Percentiles rank a stretch among this genome's conserved stretches.
Conservation (phyloP, 2,329 filamentous ascomycete species). For the Aspergillus ruber region DNA sequence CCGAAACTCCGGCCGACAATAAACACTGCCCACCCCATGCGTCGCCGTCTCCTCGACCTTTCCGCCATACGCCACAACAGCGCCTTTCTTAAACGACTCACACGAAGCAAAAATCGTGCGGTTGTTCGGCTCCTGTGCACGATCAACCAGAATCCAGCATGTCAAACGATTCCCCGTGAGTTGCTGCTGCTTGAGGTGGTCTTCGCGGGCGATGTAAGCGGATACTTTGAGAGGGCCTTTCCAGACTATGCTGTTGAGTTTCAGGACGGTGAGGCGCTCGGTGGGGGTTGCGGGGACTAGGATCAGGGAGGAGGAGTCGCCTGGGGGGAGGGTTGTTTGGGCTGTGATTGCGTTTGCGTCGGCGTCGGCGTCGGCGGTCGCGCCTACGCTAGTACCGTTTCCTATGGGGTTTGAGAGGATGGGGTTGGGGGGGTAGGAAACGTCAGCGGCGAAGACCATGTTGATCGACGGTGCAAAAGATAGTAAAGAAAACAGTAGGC, state of each 20-base stretch:
- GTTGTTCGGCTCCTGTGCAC: slow-evolving; percentile 29
- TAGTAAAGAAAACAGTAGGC: neutral
- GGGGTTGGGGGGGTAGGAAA: neutral
- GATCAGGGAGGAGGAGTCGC: slow-evolving; percentile 45
- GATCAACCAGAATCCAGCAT: slow-evolving; percentile 55
- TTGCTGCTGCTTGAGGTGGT: slow-evolving; percentile 44
- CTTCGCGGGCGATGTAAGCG: slow-evolving; percentile 54
- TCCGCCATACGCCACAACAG: slow-evolving; percentile 43
- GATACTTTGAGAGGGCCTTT: slow-evolving; percentile 49
- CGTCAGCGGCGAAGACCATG: neutral
- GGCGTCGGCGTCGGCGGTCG: neutral
- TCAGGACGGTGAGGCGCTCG: slow-evolving; percentile 48
- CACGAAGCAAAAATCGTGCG: slow-evolving; percentile 52
- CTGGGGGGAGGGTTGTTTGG: slow-evolving; percentile 5
- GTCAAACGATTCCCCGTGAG: slow-evolving; percentile 52
- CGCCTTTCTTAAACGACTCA: slow-evolving; percentile 46
- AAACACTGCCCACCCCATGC: slow-evolving; percentile 77
- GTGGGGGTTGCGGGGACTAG: slow-evolving; percentile 50
- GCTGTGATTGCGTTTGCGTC: neutral
- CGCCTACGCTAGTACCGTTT: too few species aligned
- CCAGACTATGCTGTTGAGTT: slow-evolving; percentile 53
- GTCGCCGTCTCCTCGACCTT: slow-evolving; percentile 51
- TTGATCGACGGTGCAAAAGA: neutral
- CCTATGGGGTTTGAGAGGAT: neutral
- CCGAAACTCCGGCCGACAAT: slow-evolving; percentile 60